Evolutionary conservation across 192 early-diverging fungal species (phyloP), one percentile per base, ranked within the genome.

Genomic region (Diversispora epigaea): DNA sequence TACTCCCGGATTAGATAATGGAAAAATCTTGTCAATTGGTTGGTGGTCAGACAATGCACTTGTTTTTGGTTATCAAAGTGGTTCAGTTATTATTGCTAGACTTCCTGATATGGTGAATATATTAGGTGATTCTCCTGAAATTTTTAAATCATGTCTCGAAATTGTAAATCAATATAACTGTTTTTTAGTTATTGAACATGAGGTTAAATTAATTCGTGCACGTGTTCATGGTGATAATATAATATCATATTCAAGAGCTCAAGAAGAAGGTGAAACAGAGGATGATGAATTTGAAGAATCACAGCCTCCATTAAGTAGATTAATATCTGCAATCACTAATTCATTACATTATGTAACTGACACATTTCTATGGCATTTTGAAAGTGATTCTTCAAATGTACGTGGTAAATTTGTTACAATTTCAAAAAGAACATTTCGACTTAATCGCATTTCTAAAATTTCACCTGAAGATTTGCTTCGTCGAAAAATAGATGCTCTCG

Each of bases 21-120:
- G 83, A 17, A 72, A 76, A 7, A 73, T 78, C 62, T 73, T 89
- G 14, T 82, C 84, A 3, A 81, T 84, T 54, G 77, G 80, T 11
- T 90, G 83, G 80, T 90, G 87, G 89, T 76, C 89, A 39, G 75
- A 81, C 52, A 73, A 82, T 57, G 81, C 83, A 10, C 70, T 89
- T 47, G 68, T 81, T 3, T 54, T 90, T 15, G 75, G 82, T 5
- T 90, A 86, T 56, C 77, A 76, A 47, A 77, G 86, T 60, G 89
- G 89, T 19, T 77, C 79, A 12, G 74, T 89, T 54, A 80, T 82
- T 39, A 83, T 90, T 46, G 57, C 81, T 2, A 72, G 82, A 43
- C 71, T 88, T 21, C 78, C 86, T 4, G 68, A 82, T 3, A 68
- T 86, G 73, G 47, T 76, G 11, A 84, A 84, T 57, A 84, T 84